Conservation (phyloP, 2,329 filamentous ascomycete species). For the Paracoccidioides brasiliensis region DNA sequence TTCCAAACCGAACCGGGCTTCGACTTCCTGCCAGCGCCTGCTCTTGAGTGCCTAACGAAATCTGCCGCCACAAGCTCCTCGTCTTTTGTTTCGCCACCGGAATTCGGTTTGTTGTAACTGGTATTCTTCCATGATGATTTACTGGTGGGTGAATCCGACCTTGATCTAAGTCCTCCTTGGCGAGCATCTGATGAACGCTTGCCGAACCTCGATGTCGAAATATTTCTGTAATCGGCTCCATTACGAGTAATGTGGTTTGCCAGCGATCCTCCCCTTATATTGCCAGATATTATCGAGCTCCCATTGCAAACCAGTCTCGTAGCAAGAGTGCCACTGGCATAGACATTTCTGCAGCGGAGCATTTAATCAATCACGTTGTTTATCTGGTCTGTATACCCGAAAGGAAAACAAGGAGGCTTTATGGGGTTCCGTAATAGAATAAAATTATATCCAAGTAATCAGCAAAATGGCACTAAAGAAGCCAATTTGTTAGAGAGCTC, state of each 20-base stretch:
- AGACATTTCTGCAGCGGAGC: slow-evolving; percentile 5
- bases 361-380: slow-evolving; percentile 1
- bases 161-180: not conserved
- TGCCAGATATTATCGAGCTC: not conserved
- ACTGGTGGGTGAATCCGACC: not conserved
- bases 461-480: not conserved
- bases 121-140: not conserved
- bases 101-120: not conserved
- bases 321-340: slow-evolving; percentile 2
- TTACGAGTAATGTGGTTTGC: not conserved
- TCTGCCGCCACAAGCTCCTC: not conserved
- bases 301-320: not conserved
- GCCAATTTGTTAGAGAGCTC: not conserved
- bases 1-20: not conserved
- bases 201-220: not conserved
- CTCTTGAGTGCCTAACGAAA: not conserved
- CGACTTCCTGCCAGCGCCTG: not conserved
- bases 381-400: not conserved
- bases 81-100: not conserved
- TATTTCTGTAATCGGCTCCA: not conserved
- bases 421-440: not conserved
- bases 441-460: not conserved
- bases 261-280: not conserved
- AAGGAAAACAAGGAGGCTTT: not conserved
- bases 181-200: not conserved